phyloP scores from a whole-genome alignment of 1,139 yeast species.

The Blastobotrys serpentis region DNA sequence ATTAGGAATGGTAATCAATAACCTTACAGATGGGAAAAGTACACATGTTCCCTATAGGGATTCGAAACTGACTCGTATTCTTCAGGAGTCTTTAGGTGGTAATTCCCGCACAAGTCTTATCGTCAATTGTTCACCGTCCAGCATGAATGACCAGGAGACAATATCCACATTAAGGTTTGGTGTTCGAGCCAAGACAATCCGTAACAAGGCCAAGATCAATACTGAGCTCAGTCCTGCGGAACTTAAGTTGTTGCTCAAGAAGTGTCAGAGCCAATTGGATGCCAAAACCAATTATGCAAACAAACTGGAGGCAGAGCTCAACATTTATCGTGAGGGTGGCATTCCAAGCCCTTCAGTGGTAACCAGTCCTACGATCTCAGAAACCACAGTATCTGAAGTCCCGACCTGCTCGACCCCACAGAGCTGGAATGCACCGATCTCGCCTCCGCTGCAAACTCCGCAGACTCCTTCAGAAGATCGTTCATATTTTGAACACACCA shows the following conservation, averaged over 20 bases:
- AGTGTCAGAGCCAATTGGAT: conserved; percentile 50
- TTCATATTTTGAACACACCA: conserved; percentile 1
- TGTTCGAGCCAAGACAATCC: conserved; percentile 68
- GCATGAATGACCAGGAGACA: conserved; percentile 64
- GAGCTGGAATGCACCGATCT: conserved; percentile 1
- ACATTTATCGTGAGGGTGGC: conserved; percentile 50
- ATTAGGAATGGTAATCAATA: conserved; percentile 77
- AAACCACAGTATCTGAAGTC: conserved; percentile 1
- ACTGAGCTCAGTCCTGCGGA: conserved; percentile 63
- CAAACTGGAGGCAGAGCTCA: conserved; percentile 53
- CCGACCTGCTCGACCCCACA: conserved; percentile 8
- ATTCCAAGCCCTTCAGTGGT: conserved; percentile 11
- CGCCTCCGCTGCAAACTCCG: neutral
- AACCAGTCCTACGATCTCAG: conserved; percentile 1
- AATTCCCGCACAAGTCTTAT: conserved; percentile 79
- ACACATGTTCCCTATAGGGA: conserved; percentile 78
- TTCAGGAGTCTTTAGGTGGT: conserved; percentile 86
- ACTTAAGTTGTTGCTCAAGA: conserved; percentile 50
- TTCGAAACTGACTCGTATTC: conserved; percentile 75
- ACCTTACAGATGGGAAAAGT: conserved; percentile 67
- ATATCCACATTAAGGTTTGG: conserved; percentile 80
- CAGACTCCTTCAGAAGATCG: neutral
- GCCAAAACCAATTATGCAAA: conserved; percentile 46
- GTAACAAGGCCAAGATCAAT: conserved; percentile 67
- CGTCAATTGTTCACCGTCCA: conserved; percentile 73